Evolutionary conservation across 108 stramenopile species (phyloP).

Genomic region (Nannochloropsis oceanica): DNA sequence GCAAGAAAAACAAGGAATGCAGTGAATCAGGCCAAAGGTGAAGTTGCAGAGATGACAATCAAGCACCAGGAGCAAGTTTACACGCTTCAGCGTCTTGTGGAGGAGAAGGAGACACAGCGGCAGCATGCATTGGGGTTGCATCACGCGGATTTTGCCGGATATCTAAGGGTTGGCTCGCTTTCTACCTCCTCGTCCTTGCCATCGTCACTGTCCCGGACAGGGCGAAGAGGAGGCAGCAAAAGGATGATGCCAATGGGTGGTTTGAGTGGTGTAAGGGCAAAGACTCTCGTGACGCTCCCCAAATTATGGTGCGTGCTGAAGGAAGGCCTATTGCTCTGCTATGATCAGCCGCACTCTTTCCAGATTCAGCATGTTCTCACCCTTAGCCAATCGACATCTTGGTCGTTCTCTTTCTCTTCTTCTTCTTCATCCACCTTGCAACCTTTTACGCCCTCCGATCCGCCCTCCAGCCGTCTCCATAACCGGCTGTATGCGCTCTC

Average conservation of each 20-base stretch:
- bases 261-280: background rate
- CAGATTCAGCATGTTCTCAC: background rate
- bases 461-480: background rate
- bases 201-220: too few species aligned
- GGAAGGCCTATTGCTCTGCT: background rate
- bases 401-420: background rate
- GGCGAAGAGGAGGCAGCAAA: background rate
- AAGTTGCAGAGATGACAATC: background rate
- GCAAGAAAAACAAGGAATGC: background rate
- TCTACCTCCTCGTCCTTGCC: background rate
- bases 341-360: background rate
- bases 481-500: background rate
- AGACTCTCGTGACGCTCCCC: background rate
- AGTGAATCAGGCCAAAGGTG: background rate
- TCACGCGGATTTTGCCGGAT: background rate
- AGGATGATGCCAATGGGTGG: background rate
- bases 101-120: background rate
- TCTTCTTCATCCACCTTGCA: background rate
- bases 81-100: background rate
- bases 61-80: background rate
- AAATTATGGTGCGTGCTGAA: background rate
- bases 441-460: background rate
- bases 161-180: background rate
- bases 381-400: background rate
- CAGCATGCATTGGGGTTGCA: background rate